phyloP scores from a whole-genome alignment of 2,329 filamentous ascomycete genomes.

The Pyricularia pennisetigena region DNA sequence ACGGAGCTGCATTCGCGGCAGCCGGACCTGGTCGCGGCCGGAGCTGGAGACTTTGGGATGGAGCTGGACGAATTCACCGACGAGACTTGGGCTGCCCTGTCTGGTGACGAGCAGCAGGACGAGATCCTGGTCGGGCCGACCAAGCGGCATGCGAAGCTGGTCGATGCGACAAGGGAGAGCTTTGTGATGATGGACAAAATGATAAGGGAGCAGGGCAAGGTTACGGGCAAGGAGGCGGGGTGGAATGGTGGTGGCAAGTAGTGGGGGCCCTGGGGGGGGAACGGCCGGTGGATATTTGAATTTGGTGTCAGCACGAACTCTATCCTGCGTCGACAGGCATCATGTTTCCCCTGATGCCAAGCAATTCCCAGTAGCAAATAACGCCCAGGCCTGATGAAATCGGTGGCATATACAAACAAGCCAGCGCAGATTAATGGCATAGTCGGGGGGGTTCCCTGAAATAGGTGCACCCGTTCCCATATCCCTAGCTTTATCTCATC shows the following conservation, averaged over 20 bases:
- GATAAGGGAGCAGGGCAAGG: neutral
- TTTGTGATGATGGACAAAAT: slow-evolving; percentile 9
- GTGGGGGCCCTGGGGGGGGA: too few relatives aligned
- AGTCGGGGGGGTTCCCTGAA: neutral
- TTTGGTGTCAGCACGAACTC: neutral
- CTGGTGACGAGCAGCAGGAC: slow-evolving; percentile 25
- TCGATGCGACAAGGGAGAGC: slow-evolving; percentile 11
- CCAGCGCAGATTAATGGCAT: too few relatives aligned
- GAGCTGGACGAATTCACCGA: slow-evolving; percentile 22
- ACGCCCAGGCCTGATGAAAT: too few relatives aligned
- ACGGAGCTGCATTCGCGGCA: slow-evolving; percentile 39
- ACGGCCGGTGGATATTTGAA: neutral
- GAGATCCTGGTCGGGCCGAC: slow-evolving; percentile 13
- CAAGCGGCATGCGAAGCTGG: slow-evolving; percentile 8
- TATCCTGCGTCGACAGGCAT: too few relatives aligned
- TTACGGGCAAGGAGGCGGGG: neutral
- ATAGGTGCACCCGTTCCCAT: neutral
- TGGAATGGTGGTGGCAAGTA: neutral
- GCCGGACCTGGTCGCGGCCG: slow-evolving; percentile 21
- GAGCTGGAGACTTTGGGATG: slow-evolving; percentile 18
- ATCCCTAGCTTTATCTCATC: neutral
- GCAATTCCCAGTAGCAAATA: too few relatives aligned
- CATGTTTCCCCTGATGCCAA: too few relatives aligned
- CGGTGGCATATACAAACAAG: neutral
- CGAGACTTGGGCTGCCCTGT: slow-evolving; percentile 32